Base-by-base conservation (phyloP, 805 yeast species). In the Wickerhamiella domercqiae region DNA sequence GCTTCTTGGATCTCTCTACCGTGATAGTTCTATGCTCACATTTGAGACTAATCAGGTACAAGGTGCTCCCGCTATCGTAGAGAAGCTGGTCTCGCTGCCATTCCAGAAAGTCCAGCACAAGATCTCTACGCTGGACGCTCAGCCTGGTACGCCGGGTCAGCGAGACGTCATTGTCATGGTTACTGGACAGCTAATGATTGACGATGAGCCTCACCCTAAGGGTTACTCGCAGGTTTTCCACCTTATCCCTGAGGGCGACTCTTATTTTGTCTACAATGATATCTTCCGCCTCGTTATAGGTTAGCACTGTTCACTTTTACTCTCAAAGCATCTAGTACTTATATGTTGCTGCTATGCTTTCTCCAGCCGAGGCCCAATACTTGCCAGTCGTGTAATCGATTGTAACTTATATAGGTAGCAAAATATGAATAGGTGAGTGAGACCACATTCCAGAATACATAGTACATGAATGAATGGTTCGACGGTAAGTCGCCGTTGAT, bases 181-280 rank as follows among this genome's bases (percentile, higher is more conserved):
- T 51, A 90, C 98, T 39, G 98, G 98, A 46, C 95, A 82, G 61
- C 71, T 90, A 48, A 63, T 84, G 52, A 70, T 78, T 47, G 98
- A 90, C 59, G 97, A 87, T 46, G 97, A 90, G 67, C 80, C 76
- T 57, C 84, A 83, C 61, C 74, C 96, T 40, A 96, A 87, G 63
- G 77, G 94, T 64, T 90, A 86, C 65, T 82, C 97, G 22, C 98
- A 90, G 66, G 94, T 83, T 34, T 90, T 90, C 75, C 97, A 90
- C 59, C 73, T 90, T 64, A 77, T 84, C 46, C 96, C 94, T 47
- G 98, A 90, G 42, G 82, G 78, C 37, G 73, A 70, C 56, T 78
- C 93, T 22, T 90, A 86, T 70, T 90, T 75, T 56, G 97, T 90
- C 43, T 80, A 83, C 66, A 90, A 90, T 64, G 98, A 90, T 58